These are phyloP conservation scores for Solanum phureja DNA, from an alignment of 257 asterid species.

Conservation along the genomic window DNA sequence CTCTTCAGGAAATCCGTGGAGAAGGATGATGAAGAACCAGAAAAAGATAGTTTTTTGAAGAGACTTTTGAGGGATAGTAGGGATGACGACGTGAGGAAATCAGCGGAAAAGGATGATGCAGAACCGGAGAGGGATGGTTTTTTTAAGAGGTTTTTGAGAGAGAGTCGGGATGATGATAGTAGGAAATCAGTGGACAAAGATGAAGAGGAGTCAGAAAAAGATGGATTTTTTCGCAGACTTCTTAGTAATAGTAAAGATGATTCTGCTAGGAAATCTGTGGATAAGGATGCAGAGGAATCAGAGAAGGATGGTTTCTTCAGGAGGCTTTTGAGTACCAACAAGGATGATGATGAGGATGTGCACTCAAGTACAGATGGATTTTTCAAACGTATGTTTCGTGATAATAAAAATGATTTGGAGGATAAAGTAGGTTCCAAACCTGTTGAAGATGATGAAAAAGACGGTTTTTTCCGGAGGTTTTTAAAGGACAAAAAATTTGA, in stretches of 20 bases:
- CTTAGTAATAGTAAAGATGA: slow-evolving; percentile 34
- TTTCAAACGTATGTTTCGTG: slow-evolving; percentile 46
- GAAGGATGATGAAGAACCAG: slow-evolving; percentile 63
- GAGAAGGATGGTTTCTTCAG: slow-evolving; percentile 17
- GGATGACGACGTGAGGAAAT: slow-evolving; percentile 64
- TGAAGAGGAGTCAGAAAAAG: slow-evolving; percentile 61
- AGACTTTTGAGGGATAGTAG: slow-evolving; percentile 71
- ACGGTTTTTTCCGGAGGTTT: slow-evolving; percentile 63
- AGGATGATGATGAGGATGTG: slow-evolving; percentile 28
- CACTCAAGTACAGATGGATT: slow-evolving; percentile 30
- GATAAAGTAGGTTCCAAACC: slow-evolving; percentile 42
- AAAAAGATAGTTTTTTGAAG: slow-evolving; percentile 67
- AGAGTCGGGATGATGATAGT: slow-evolving; percentile 50
- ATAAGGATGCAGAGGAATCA: slow-evolving; percentile 40
- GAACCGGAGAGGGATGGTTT: slow-evolving; percentile 59
- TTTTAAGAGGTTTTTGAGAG: slow-evolving; percentile 60
- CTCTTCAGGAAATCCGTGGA: slow-evolving; percentile 70
- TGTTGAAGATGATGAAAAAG: slow-evolving; percentile 71
- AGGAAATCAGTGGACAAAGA: slow-evolving; percentile 50
- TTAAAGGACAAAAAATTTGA: slow-evolving; percentile 71
- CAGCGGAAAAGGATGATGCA: slow-evolving; percentile 46
- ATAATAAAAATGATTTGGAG: slow-evolving; percentile 53
- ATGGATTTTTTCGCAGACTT: slow-evolving; percentile 67
- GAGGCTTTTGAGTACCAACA: slow-evolving; percentile 20
- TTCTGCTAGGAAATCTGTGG: slow-evolving; percentile 15